These are phyloP conservation scores for Bryum argenteum DNA, from an alignment of 225 moss, liverwort and hornwort species.

Conservation along the genomic window DNA sequence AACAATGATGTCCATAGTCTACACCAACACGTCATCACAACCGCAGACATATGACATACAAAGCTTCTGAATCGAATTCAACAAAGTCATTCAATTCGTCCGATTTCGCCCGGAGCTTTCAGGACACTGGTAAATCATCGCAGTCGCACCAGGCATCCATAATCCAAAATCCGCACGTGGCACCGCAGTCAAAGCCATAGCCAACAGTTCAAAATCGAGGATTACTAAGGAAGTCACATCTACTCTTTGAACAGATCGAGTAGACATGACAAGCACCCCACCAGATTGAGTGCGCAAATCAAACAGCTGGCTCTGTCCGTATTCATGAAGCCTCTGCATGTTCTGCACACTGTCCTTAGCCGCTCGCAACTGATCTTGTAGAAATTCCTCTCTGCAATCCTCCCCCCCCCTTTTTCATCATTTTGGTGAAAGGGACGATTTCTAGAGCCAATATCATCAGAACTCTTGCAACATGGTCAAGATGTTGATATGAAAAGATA, in stretches of 20 bases:
- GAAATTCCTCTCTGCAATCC: slow-evolving; percentile 74
- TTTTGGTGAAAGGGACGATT: not conserved
- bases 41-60: too few relatives aligned
- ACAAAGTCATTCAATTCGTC: not conserved
- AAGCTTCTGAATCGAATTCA: too few relatives aligned
- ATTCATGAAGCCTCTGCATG: slow-evolving; percentile 94
- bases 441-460: not conserved
- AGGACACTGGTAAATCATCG: not conserved
- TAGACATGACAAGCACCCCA: slow-evolving; percentile 24
- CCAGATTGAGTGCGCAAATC: slow-evolving; percentile 91
- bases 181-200: not conserved
- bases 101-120: not conserved
- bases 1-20: not conserved
- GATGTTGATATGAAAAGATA: slow-evolving; percentile 9
- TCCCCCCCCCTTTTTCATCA: slow-evolving; percentile 12
- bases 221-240: not conserved
- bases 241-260: not conserved
- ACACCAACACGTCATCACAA: too few relatives aligned
- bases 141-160: not conserved
- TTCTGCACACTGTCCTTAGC: slow-evolving; percentile 93
- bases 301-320: slow-evolving; percentile 90
- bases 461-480: not conserved
- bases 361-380: slow-evolving; percentile 87
- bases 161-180: not conserved
- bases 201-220: slow-evolving; percentile 5